Percentiles rank a stretch among this genome's conserved stretches.
These are phyloP conservation scores for Penstemon barbatus DNA, from an alignment of 257 asterid species.

Conservation along the genomic window DNA sequence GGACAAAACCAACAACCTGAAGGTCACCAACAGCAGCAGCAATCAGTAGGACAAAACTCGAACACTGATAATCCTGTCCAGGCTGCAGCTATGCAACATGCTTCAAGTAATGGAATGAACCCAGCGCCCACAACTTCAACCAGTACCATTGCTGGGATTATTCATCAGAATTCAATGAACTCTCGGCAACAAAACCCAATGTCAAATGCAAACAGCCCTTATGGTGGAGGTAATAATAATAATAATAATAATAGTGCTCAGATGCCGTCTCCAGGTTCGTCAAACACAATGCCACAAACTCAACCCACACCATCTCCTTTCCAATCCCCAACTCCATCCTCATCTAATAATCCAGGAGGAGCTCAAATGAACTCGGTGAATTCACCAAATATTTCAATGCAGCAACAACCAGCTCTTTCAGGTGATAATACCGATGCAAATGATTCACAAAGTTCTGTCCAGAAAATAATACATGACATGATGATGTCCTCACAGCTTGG, in stretches of 20 bases:
- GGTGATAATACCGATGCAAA: slow-evolving; percentile 56
- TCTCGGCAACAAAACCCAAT: slow-evolving; percentile 59
- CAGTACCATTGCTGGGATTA: slow-evolving; percentile 48
- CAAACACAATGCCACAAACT: slow-evolving; percentile 54
- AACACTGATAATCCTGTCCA: slow-evolving; percentile 54
- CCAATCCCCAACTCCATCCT: slow-evolving; percentile 69
- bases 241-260: slow-evolving; percentile 38
- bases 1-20: slow-evolving; percentile 63
- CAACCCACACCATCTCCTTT: slow-evolving; percentile 60
- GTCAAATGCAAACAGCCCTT: slow-evolving; percentile 46
- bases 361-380: slow-evolving; percentile 43
- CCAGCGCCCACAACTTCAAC: slow-evolving; percentile 46
- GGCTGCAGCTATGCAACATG: slow-evolving; percentile 46
- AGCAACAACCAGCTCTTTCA: slow-evolving; percentile 52
- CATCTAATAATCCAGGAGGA: slow-evolving; percentile 66
- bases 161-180: slow-evolving; percentile 80
- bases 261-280: slow-evolving; percentile 71
- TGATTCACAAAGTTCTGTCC: slow-evolving; percentile 88
- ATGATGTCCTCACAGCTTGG: slow-evolving; percentile 78
- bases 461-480: slow-evolving; percentile 81
- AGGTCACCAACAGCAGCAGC: slow-evolving; percentile 62
- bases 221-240: slow-evolving; percentile 42
- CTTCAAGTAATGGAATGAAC: slow-evolving; percentile 55
- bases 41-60: slow-evolving; percentile 50
- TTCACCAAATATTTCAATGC: slow-evolving; percentile 66